These are phyloP conservation scores for Blastobotrys proliferans DNA, from an alignment of 1,139 yeast genomes.

Conservation along the genomic window DNA sequence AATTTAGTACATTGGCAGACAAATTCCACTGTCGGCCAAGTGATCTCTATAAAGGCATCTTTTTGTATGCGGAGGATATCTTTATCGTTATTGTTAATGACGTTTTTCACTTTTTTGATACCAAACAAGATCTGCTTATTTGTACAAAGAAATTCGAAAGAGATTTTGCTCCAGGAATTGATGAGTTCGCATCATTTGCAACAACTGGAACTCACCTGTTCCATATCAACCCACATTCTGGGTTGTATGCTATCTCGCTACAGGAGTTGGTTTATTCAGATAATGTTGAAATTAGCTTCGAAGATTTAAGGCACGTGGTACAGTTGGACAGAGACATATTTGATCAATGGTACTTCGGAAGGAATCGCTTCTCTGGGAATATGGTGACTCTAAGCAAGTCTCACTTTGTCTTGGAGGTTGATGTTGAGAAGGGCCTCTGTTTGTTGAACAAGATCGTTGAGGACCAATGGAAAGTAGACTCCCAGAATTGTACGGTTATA, in stretches of 20 bases:
- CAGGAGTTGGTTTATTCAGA: neutral
- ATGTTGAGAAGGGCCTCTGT: neutral
- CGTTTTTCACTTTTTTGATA: constrained; percentile 1
- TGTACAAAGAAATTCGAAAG: neutral
- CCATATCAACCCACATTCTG: neutral
- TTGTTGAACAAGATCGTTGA: neutral
- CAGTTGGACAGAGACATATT: neutral
- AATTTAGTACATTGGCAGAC: neutral
- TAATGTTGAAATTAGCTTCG: neutral
- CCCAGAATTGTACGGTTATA: neutral
- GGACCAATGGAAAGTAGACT: too few species aligned
- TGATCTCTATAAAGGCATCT: constrained; percentile 1
- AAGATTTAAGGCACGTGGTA: neutral
- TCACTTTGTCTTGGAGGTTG: neutral
- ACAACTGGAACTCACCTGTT: neutral
- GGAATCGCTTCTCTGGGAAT: neutral
- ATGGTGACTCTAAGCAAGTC: neutral
- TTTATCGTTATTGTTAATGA: neutral
- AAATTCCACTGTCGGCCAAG: neutral
- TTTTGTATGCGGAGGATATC: neutral
- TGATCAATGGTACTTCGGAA: constrained; percentile 6
- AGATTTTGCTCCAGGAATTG: neutral
- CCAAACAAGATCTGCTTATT: neutral
- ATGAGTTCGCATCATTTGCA: constrained; percentile 3
- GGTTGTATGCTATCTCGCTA: constrained; percentile 1